phyloP scores from a whole-genome alignment of 2,329 filamentous ascomycete species.

The Pseudogymnoascus verrucosus region DNA sequence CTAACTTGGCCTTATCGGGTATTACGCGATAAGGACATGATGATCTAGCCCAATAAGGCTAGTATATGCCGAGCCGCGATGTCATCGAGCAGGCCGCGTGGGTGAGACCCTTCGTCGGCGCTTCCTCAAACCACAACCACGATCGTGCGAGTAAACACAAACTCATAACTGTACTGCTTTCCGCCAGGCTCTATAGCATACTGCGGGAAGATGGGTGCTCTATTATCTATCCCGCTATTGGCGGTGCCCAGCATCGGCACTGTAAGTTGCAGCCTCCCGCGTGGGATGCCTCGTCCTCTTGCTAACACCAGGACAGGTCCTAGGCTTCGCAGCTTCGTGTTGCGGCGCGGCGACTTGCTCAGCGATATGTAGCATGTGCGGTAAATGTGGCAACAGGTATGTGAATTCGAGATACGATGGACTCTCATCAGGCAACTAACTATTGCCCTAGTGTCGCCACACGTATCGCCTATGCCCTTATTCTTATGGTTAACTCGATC shows the following conservation, averaged over 20 bases:
- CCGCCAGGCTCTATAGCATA: neutral
- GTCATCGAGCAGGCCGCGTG: slow-evolving; percentile 3
- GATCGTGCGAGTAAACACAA: neutral
- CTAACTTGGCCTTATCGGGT: slow-evolving; percentile 4
- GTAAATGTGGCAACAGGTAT: slow-evolving; percentile 93
- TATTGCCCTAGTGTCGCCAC: slow-evolving; percentile 67
- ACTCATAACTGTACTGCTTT: neutral
- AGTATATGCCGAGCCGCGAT: neutral
- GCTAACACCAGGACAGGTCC: slow-evolving; percentile 42
- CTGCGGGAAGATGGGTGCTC: slow-evolving; percentile 64
- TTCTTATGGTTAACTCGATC: slow-evolving; percentile 94
- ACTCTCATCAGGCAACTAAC: slow-evolving; percentile 16
- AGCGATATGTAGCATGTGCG: slow-evolving; percentile 89
- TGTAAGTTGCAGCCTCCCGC: slow-evolving; percentile 46
- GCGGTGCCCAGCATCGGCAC: slow-evolving; percentile 79
- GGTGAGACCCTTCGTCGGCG: neutral
- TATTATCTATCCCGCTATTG: slow-evolving; percentile 82
- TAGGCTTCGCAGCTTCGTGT: slow-evolving; percentile 79
- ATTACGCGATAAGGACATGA: slow-evolving; percentile 8
- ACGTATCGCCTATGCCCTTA: slow-evolving; percentile 89
- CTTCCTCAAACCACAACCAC: slow-evolving; percentile 5
- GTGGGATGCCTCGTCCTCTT: slow-evolving; percentile 10
- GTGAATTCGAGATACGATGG: slow-evolving; percentile 1
- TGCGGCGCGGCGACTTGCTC: slow-evolving; percentile 96
- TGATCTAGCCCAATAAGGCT: neutral